phyloP scores from a whole-genome alignment of 179 eudicot genomes.

The Actinidia arguta region DNA sequence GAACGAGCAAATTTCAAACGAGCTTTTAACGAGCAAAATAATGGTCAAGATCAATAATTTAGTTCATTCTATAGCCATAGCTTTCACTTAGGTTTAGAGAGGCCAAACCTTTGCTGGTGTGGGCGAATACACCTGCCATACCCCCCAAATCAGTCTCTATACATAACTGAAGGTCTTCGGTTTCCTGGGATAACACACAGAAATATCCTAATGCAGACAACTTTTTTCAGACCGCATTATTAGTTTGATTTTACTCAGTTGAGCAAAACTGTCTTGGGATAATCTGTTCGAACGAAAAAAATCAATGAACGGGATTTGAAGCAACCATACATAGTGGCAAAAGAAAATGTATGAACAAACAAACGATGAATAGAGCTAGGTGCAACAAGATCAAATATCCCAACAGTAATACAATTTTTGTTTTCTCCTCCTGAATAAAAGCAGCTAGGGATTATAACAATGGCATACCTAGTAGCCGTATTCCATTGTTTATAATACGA shows the following conservation, averaged over 20 bases:
- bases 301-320: background rate
- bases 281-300: background rate
- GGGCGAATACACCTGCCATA: too few species aligned
- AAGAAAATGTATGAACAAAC: background rate
- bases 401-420: background rate
- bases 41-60: too few species aligned
- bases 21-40: too few species aligned
- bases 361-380: background rate
- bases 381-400: background rate
- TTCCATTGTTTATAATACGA: background rate
- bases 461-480: background rate
- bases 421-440: background rate
- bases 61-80: too few species aligned
- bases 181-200: background rate
- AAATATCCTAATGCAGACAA: background rate
- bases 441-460: background rate
- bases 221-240: too few species aligned
- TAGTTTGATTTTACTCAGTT: too few species aligned
- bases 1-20: too few species aligned
- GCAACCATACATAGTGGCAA: background rate
- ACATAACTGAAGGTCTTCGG: background rate
- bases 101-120: too few species aligned
- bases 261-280: background rate
- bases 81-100: too few species aligned
- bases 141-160: too few species aligned